Percentiles rank a stretch among this genome's conserved stretches.
Evolutionary conservation across 208 protist genomes (phyloP).

Genomic region (Crithidia sp.): DNA sequence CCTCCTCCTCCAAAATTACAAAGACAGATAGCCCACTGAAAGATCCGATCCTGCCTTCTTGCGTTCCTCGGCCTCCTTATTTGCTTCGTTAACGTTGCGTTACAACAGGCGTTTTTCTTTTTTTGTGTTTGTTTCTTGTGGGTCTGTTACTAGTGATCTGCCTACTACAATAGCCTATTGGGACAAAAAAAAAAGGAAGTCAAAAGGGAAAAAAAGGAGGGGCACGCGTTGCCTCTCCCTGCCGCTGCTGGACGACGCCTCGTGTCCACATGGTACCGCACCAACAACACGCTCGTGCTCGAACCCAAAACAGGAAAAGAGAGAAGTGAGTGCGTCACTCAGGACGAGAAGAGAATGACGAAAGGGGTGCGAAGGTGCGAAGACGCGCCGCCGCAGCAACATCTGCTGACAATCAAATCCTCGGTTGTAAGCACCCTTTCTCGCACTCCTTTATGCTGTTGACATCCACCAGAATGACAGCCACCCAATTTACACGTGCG

Average conservation of each 20-base stretch:
- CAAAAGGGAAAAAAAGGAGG: constrained; percentile 1
- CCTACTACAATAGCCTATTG: constrained; percentile 23
- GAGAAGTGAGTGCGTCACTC: no score
- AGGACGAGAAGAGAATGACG: background rate
- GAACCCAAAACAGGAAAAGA: background rate
- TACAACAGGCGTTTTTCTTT: background rate
- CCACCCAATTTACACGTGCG: background rate
- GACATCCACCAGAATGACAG: background rate
- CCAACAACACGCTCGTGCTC: no score
- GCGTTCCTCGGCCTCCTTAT: background rate
- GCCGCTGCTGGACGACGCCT: background rate
- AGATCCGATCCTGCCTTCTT: no score
- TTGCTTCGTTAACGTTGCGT: background rate
- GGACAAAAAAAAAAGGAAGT: constrained; percentile 10
- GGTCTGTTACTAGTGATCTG: constrained; percentile 28
- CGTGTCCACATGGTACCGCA: no score
- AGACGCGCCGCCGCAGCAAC: background rate
- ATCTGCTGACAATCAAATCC: background rate
- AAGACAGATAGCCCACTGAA: no score
- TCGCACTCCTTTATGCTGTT: background rate
- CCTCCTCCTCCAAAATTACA: no score
- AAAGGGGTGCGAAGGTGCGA: background rate
- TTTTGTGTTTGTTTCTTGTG: constrained; percentile 6
- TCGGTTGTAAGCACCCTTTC: background rate
- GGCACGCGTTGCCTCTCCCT: background rate